Evolutionary conservation across 2,329 filamentous ascomycete genomes (phyloP), one percentile per base, ranked within the genome.

Genomic region (Trichoderma gracile): DNA sequence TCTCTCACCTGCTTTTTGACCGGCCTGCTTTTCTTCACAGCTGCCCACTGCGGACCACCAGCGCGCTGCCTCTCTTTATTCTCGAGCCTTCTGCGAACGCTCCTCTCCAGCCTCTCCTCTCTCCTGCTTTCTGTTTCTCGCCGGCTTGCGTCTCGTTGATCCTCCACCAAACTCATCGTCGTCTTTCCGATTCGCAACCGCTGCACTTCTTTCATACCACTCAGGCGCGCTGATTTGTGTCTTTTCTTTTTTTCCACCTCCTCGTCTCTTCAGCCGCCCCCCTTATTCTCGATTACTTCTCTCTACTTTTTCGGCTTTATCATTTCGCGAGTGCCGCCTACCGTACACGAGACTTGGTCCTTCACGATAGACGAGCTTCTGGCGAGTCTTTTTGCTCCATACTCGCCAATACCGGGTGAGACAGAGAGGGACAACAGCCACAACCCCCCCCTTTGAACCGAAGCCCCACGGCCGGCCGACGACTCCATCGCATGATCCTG

Each of bases 21-120:
- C 23, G 38, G 42, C 52, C 50, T 45, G 25, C 54, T 58, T 46
- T 64, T 64, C 30, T 45, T 19, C n/a, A 19, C 59, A 47, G 57
- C 61, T 57, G 52, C 53, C 52, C 53, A 43, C 54, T 58, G 54
- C 61, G 53, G 61, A 58, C 45, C 53, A 45, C 54, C 54, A 38
- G 52, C 61, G 52, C 53, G 19, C 54, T 58, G 57, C 45, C 61
- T 57, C 57, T 61, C 49, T 42, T 54, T 62, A 49, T 65, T 65
- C 25, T 65, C 57, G 58, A 61, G 52, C 52, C 64, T 65, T 62
- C 64, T 62, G 64, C 38, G 64, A 62, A 62, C 62, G 64, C 63
- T 65, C 43, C 30, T 46, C 23, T 52, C 19, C 30, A 40, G 45
- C 38, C 45, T 62, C 38, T 42, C 40, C 38, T 10, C 45, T 12